These are phyloP conservation scores for Alternaria atra DNA, from an alignment of 2,329 filamentous ascomycete species.

Conservation along the genomic window DNA sequence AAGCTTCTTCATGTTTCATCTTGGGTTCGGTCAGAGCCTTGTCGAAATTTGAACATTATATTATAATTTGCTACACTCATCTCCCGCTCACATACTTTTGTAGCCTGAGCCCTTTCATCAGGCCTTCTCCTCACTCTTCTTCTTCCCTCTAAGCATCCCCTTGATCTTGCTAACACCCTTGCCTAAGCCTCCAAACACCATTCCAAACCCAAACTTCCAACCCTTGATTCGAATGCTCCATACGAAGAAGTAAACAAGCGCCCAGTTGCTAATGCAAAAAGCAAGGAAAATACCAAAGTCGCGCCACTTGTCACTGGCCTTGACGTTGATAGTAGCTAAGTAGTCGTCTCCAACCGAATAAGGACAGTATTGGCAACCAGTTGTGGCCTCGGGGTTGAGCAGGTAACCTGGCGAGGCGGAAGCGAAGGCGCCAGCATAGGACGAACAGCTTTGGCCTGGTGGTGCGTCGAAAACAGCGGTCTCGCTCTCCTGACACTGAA, in stretches of 20 bases:
- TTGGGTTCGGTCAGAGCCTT: not conserved
- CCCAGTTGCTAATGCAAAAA: conserved; percentile 76
- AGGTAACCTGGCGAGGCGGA: conserved; percentile 67
- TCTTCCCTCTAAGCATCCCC: conserved; percentile 16
- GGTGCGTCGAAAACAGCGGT: conserved; percentile 72
- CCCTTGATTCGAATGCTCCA: conserved; percentile 75
- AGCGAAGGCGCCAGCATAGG: conserved; percentile 71
- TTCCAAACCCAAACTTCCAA: conserved; percentile 74
- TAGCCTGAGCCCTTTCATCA: not conserved
- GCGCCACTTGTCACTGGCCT: conserved; percentile 71
- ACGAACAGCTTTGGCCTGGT: conserved; percentile 67
- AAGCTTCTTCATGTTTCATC: not conserved
- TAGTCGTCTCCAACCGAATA: conserved; percentile 74
- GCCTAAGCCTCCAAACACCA: conserved; percentile 61
- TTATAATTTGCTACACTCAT: not conserved
- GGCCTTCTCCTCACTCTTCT: conserved; percentile 14
- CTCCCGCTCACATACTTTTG: not conserved
- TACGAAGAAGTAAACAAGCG: conserved; percentile 78
- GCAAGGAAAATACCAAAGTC: conserved; percentile 77
- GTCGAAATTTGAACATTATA: not conserved
- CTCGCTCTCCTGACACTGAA: conserved; percentile 62
- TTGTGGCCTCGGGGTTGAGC: conserved; percentile 66
- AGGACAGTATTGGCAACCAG: conserved; percentile 74
- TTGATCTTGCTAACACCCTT: conserved; percentile 34
- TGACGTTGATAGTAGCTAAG: conserved; percentile 66